Conservation (phyloP, 768 basidiomycete species). For the Collybia sordida region DNA sequence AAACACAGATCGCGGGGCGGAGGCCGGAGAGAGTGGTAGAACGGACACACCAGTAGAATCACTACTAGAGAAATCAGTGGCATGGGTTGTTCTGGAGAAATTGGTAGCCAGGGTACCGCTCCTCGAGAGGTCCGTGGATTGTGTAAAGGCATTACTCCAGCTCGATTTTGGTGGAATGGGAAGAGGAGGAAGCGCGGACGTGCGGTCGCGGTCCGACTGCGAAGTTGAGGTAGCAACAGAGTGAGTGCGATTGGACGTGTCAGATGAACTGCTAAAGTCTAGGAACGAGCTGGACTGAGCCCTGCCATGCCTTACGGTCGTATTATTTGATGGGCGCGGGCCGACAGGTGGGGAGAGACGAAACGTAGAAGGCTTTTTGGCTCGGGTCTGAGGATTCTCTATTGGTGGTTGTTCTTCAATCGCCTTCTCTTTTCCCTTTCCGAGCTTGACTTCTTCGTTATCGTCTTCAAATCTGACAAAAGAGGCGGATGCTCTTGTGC, state of each 20-base stretch:
- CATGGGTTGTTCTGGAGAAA: too few species aligned
- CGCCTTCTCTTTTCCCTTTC: background rate
- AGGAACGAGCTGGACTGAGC: slow-evolving; percentile 32
- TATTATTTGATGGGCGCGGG: slow-evolving; percentile 13
- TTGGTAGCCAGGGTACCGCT: too few species aligned
- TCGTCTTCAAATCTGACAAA: slow-evolving; percentile 1
- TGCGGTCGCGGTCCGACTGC: background rate
- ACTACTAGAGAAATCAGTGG: slow-evolving; percentile 9
- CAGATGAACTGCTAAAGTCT: slow-evolving; percentile 34
- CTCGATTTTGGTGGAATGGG: slow-evolving; percentile 25
- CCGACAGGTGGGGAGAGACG: slow-evolving; percentile 25
- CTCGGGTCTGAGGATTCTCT: slow-evolving; percentile 17
- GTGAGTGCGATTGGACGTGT: slow-evolving; percentile 22
- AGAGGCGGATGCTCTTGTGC: background rate
- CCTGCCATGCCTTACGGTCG: slow-evolving; percentile 4
- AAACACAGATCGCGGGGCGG: slow-evolving; percentile 15
- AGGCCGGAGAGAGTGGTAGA: slow-evolving; percentile 13
- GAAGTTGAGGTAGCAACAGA: slow-evolving; percentile 14
- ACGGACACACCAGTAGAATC: slow-evolving; percentile 7
- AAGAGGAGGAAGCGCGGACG: background rate
- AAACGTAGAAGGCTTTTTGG: slow-evolving; percentile 14
- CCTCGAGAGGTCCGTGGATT: background rate
- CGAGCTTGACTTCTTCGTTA: background rate
- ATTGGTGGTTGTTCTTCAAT: background rate
- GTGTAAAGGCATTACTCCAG: slow-evolving; percentile 34